Percentiles rank a stretch among this genome's conserved stretches.
Conservation (phyloP, 192 early-diverging fungal species). For the Coemansia biformis region DNA sequence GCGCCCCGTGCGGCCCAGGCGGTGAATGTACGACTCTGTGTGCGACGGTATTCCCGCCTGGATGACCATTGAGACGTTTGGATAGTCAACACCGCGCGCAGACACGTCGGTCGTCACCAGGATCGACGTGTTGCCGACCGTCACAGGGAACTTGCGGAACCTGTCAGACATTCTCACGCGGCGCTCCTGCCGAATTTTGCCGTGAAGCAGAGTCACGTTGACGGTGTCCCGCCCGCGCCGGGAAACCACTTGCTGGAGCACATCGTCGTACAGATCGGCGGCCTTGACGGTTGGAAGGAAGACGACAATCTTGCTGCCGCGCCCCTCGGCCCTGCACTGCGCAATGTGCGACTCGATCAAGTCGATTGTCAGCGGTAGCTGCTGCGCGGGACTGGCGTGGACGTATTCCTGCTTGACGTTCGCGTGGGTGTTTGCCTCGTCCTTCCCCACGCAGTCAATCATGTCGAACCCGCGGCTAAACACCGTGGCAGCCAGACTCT, state of each 20-base stretch:
- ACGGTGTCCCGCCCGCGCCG: too few species aligned
- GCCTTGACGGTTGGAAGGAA: constrained; percentile 79
- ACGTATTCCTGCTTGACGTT: constrained; percentile 76
- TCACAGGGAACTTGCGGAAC: constrained; percentile 59
- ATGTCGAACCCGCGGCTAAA: constrained; percentile 61
- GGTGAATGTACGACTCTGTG: constrained; percentile 90
- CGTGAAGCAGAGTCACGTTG: constrained; percentile 65
- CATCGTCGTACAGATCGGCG: constrained; percentile 25
- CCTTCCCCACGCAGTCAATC: constrained; percentile 79
- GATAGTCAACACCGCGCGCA: constrained; percentile 96
- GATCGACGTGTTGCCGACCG: constrained; percentile 51
- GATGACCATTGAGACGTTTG: constrained; percentile 83
- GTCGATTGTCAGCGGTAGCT: constrained; percentile 58
- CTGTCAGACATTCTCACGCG: constrained; percentile 65
- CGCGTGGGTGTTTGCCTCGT: constrained; percentile 78
- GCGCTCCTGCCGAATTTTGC: constrained; percentile 66
- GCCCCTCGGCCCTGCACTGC: constrained; percentile 39
- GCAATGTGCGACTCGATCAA: constrained; percentile 59
- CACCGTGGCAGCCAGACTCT: constrained; percentile 58
- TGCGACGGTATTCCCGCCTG: constrained; percentile 81
- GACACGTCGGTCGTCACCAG: constrained; percentile 94
- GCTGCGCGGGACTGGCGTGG: constrained; percentile 53
- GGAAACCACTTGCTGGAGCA: constrained; percentile 18
- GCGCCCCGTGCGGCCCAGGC: constrained; percentile 93
- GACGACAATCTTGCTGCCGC: constrained; percentile 78